These are phyloP conservation scores for Adansonia digitata DNA, from an alignment of 345 rosid species.

Conservation along the genomic window DNA sequence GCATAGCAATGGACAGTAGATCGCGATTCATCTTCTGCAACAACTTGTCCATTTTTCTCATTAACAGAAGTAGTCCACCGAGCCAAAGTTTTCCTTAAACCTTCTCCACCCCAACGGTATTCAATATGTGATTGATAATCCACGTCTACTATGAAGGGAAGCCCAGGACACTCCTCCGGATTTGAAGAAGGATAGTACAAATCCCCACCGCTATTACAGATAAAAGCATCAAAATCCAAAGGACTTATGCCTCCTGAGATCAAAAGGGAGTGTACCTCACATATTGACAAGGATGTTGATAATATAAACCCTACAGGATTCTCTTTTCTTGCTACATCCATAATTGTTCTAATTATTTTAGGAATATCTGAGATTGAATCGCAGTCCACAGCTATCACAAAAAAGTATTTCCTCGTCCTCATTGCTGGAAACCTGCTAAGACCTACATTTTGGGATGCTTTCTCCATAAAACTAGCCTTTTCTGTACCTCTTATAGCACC, in stretches of 20 bases:
- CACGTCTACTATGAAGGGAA: conserved; percentile 52
- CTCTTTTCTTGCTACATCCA: conserved; percentile 38
- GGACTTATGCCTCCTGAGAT: conserved; percentile 51
- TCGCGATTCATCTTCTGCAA: conserved; percentile 43
- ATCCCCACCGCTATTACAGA: conserved; percentile 80
- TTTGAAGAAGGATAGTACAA: conserved; percentile 55
- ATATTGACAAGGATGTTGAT: conserved; percentile 59
- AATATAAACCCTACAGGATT: conserved; percentile 48
- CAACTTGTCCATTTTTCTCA: conserved; percentile 42
- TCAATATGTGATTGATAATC: conserved; percentile 77
- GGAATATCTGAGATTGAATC: conserved; percentile 31
- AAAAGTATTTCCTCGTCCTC: conserved; percentile 47
- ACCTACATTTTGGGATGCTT: conserved; percentile 31
- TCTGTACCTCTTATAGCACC: conserved; percentile 19
- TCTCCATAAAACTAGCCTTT: conserved; percentile 34
- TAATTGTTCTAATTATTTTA: conserved; percentile 30
- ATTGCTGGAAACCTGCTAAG: conserved; percentile 34
- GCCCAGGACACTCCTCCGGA: conserved; percentile 35
- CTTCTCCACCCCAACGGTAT: conserved; percentile 82
- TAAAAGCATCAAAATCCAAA: conserved; percentile 62
- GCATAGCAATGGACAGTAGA: conserved; percentile 56
- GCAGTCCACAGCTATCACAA: conserved; percentile 60
- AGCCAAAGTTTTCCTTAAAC: conserved; percentile 57
- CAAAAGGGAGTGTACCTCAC: conserved; percentile 50
- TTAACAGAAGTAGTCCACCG: conserved; percentile 56